Percentiles rank a stretch among this genome's conserved stretches.
Conservation (phyloP, 116 monocot species). For the Dioscorea cayenensis region DNA sequence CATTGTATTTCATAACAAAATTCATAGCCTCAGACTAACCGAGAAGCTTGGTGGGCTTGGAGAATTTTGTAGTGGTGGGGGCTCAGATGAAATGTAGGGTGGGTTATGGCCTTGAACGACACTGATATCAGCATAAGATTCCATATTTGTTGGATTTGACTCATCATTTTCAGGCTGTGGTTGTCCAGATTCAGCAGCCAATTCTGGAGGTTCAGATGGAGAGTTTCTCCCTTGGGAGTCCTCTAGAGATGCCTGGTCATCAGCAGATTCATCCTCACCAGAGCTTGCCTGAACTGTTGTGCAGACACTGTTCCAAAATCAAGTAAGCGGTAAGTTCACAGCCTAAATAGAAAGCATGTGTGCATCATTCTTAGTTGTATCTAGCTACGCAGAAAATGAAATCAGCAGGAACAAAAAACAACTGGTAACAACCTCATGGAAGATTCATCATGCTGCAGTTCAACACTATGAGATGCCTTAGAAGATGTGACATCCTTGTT, state of each 20-base stretch:
- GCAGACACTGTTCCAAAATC: constrained; percentile 13
- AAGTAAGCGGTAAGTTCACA: background rate
- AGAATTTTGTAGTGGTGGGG: constrained; percentile 12
- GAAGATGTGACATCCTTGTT: constrained; percentile 13
- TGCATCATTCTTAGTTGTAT: background rate
- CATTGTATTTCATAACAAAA: too few species aligned
- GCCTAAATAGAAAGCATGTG: background rate
- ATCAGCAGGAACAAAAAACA: background rate
- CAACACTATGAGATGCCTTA: constrained; percentile 23
- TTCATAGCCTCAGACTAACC: constrained; percentile 22
- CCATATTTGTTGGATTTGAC: constrained; percentile 24
- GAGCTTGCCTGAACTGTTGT: constrained; percentile 6
- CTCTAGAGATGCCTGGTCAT: constrained; percentile 13
- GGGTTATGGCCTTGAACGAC: constrained; percentile 39
- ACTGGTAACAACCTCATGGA: constrained; percentile 15
- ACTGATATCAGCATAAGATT: constrained; percentile 33
- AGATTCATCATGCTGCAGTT: constrained; percentile 21
- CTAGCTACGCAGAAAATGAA: background rate
- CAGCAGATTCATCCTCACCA: constrained; percentile 15
- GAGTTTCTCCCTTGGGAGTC: constrained; percentile 26
- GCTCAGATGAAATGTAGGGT: constrained; percentile 23
- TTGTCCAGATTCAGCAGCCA: constrained; percentile 17
- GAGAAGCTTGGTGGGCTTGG: constrained; percentile 36
- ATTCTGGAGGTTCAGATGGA: constrained; percentile 25
- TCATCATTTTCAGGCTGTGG: constrained; percentile 15